Conservation (phyloP, 1,284 basidiomycete genomes). For the Ganoderma lucidum region DNA sequence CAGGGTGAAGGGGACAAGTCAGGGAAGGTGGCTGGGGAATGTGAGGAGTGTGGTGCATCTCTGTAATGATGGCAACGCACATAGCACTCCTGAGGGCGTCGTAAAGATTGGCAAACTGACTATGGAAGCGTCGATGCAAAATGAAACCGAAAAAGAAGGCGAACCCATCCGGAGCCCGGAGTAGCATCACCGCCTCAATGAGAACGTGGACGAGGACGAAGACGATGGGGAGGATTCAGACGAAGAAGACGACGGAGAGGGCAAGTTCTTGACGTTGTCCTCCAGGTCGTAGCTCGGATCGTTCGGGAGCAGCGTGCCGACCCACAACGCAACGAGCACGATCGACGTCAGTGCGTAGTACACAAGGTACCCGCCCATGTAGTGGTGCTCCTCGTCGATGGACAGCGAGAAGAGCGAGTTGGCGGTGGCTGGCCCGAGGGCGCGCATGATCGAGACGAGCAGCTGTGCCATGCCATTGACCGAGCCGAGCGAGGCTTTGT, state of each 20-base stretch:
- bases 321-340: conserved; percentile 42
- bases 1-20: too few species aligned
- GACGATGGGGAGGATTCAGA: neutral
- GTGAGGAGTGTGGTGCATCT: neutral
- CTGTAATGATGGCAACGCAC: neutral
- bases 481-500: conserved; percentile 52
- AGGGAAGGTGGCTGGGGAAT: neutral
- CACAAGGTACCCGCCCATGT: conserved; percentile 68
- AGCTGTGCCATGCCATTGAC: conserved; percentile 67
- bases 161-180: neutral
- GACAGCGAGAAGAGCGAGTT: conserved; percentile 52
- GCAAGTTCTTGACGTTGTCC: neutral
- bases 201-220: neutral
- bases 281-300: conserved; percentile 18
- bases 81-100: neutral
- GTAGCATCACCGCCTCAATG: neutral
- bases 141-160: neutral
- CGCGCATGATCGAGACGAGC: conserved; percentile 58
- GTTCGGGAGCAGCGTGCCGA: conserved; percentile 49
- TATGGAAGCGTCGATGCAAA: neutral
- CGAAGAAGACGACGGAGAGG: neutral
- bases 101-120: neutral
- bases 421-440: conserved; percentile 56
- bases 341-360: conserved; percentile 62
- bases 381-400: conserved; percentile 47